A percentile compares a stretch with the other conserved stretches of the same genome.
Evolutionary conservation across 2,329 filamentous ascomycete genomes (phyloP).

Genomic region (Phyllosticta paracitricarpa): DNA sequence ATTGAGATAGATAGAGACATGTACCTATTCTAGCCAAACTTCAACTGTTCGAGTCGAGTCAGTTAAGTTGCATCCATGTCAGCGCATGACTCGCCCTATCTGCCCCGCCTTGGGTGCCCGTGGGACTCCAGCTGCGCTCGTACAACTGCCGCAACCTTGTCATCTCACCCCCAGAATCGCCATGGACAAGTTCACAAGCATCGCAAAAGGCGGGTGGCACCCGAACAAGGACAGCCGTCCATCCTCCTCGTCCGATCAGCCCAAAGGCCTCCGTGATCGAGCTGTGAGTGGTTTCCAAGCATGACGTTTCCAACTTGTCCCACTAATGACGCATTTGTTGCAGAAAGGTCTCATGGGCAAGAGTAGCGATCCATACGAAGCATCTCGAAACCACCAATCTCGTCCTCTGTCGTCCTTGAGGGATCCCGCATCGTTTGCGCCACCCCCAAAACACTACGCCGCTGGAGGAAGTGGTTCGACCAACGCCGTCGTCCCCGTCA

Average conservation of each 20-base stretch:
- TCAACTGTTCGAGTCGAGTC: too few species aligned
- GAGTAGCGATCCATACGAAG: constrained; percentile 32
- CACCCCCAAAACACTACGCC: constrained; percentile 57
- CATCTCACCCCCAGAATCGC: neutral
- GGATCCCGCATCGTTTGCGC: constrained; percentile 69
- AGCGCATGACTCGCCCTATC: neutral
- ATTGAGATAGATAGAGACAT: neutral
- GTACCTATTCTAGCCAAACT: too few species aligned
- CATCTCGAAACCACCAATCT: constrained; percentile 40
- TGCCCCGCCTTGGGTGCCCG: constrained; percentile 1
- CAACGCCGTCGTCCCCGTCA: neutral
- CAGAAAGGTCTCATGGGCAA: constrained; percentile 51
- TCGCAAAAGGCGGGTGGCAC: constrained; percentile 42
- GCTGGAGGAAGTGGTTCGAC: constrained; percentile 1
- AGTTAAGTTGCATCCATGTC: neutral
- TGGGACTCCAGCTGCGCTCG: neutral
- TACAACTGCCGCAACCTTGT: neutral
- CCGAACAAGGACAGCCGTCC: constrained; percentile 24
- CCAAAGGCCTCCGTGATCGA: neutral
- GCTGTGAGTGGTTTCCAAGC: constrained; percentile 1
- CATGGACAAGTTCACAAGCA: constrained; percentile 27
- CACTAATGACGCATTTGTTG: constrained; percentile 12
- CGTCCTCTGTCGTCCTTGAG: constrained; percentile 60
- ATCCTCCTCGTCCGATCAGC: neutral
- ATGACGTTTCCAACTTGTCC: constrained; percentile 5